Evolutionary conservation across 2,329 filamentous ascomycete genomes (phyloP).

Genomic region (Mariannaea elegans): DNA sequence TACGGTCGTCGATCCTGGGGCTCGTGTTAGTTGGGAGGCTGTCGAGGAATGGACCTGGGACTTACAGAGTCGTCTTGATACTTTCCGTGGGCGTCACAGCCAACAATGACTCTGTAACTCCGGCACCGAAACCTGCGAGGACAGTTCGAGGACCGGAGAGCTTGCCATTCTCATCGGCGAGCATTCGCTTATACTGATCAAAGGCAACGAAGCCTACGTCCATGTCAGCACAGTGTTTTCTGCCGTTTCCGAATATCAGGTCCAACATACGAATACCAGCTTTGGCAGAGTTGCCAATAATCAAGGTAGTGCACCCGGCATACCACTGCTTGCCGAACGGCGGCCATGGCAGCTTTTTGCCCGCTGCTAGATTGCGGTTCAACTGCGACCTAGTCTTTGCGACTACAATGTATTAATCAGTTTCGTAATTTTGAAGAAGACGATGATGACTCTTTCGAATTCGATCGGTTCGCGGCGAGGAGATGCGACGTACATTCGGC

Average conservation of each 20-base stretch:
- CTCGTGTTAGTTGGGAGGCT: conserved; percentile 1
- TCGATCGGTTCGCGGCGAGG: conserved; percentile 9
- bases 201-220: conserved; percentile 81
- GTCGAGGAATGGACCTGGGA: neutral
- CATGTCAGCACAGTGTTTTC: conserved; percentile 18
- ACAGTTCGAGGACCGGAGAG: conserved; percentile 92
- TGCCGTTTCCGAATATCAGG: neutral
- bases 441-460: conserved; percentile 1
- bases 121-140: conserved; percentile 91
- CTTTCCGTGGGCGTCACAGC: conserved; percentile 97
- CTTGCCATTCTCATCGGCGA: conserved; percentile 85
- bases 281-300: conserved; percentile 96
- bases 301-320: conserved; percentile 94
- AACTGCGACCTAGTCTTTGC: conserved; percentile 96
- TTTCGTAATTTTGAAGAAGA: neutral
- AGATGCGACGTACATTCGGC: conserved; percentile 76
- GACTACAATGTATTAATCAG: conserved; percentile 59
- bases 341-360: conserved; percentile 92
- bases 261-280: conserved; percentile 82
- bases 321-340: conserved; percentile 96
- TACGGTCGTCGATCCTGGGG: conserved; percentile 90
- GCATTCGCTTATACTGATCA: conserved; percentile 87
- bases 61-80: conserved; percentile 92
- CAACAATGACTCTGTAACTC: conserved; percentile 90
- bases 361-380: conserved; percentile 82